phyloP scores from a whole-genome alignment of 1,284 basidiomycete genomes.

The Polyporus tsugae region DNA sequence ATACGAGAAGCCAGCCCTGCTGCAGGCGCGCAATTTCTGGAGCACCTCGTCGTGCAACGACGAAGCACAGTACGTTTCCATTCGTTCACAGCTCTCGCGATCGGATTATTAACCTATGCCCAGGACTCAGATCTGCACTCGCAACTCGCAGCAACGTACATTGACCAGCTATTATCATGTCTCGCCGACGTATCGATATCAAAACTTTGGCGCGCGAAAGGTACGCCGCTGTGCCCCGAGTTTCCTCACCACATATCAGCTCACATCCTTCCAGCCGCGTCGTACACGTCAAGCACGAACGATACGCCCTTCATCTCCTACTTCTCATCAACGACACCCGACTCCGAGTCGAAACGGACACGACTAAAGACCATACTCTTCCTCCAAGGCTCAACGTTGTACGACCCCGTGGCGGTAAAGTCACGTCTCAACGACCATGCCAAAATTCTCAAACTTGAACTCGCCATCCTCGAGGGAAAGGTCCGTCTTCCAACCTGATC shows the following conservation, averaged over 20 bases:
- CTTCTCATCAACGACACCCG: constrained; percentile 74
- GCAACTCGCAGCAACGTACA: constrained; percentile 61
- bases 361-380: constrained; percentile 83
- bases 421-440: constrained; percentile 56
- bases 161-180: constrained; percentile 61
- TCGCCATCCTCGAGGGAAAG: constrained; percentile 85
- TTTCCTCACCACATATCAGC: too few relatives aligned
- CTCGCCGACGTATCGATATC: constrained; percentile 58
- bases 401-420: constrained; percentile 63
- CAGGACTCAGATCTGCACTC: constrained; percentile 65
- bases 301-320: constrained; percentile 69
- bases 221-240: too few relatives aligned
- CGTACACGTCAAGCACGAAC: constrained; percentile 65
- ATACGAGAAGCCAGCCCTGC: constrained; percentile 62
- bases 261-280: constrained; percentile 40
- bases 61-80: constrained; percentile 59
- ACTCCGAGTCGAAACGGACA: constrained; percentile 74
- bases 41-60: constrained; percentile 80
- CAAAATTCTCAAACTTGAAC: constrained; percentile 72
- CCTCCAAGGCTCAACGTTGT: constrained; percentile 76
- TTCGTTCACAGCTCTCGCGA: neutral
- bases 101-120: constrained; percentile 11
- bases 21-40: constrained; percentile 77
- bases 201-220: constrained; percentile 79
- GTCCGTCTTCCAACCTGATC: constrained; percentile 49